Percentiles rank a stretch among this genome's conserved stretches.
phyloP scores from a whole-genome alignment of 176 grass and related monocot species.

The Oryza glumipatula region DNA sequence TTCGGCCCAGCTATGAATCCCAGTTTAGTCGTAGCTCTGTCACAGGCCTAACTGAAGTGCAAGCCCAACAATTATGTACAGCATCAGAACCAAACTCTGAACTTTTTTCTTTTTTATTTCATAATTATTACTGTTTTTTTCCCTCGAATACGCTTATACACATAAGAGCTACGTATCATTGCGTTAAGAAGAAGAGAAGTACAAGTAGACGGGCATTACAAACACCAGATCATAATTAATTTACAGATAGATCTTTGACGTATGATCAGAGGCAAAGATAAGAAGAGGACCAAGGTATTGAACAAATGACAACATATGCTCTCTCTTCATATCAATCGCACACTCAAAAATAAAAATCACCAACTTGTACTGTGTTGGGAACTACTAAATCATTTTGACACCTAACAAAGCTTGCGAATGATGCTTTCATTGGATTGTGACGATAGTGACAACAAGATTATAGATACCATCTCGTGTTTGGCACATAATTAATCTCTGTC shows the following conservation, averaged over 20 bases:
- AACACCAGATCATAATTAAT: not conserved
- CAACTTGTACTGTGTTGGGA: not conserved
- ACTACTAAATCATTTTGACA: conserved; percentile 17
- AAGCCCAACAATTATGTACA: not conserved
- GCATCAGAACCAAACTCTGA: too few species aligned
- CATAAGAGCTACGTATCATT: not conserved
- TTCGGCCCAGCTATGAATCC: not conserved
- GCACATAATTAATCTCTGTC: conserved; percentile 30
- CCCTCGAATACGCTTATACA: not conserved
- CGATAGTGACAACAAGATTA: conserved; percentile 22
- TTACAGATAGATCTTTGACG: not conserved
- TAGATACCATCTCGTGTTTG: not conserved
- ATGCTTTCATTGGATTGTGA: not conserved
- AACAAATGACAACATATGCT: conserved; percentile 47
- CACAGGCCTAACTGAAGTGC: not conserved
- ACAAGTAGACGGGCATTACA: not conserved
- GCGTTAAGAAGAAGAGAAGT: not conserved
- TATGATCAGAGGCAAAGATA: conserved; percentile 17
- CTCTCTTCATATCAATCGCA: not conserved
- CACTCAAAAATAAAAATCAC: not conserved
- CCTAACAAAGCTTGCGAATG: not conserved
- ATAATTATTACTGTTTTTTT: not conserved
- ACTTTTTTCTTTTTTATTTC: too few species aligned
- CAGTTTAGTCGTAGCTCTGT: not conserved
- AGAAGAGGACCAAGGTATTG: not conserved